Conservation (phyloP, 2,329 filamentous ascomycete genomes). For the Penicillium sclerotiorum region DNA sequence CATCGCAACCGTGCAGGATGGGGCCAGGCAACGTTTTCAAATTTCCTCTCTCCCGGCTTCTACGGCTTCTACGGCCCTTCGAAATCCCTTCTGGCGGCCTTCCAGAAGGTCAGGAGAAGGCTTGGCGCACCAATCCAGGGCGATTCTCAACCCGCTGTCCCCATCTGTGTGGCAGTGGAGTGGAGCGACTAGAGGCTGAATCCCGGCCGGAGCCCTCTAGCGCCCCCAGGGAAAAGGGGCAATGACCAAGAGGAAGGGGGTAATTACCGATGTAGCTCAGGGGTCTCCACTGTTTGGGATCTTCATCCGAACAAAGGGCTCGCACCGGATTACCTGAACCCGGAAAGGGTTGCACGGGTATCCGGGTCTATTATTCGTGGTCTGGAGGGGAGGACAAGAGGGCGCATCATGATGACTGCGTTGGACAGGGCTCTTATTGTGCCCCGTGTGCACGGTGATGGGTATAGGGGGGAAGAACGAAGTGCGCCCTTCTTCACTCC, state of each 20-base stretch:
- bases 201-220: conserved; percentile 17
- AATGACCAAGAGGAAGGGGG: conserved; percentile 10
- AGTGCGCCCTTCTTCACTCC: too few species aligned
- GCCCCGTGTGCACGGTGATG: conserved; percentile 13
- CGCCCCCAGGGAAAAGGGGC: conserved; percentile 18
- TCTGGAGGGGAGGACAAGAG: background rate
- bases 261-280: conserved; percentile 22
- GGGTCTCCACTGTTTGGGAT: conserved; percentile 16
- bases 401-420: background rate
- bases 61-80: conserved; percentile 20
- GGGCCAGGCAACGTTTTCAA: conserved; percentile 14
- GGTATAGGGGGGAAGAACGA: too few species aligned
- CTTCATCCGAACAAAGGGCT: conserved; percentile 1
- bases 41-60: conserved; percentile 4
- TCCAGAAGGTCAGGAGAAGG: conserved; percentile 30
- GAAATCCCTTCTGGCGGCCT: conserved; percentile 27
- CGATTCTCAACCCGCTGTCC: conserved; percentile 15
- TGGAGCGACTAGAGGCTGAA: conserved; percentile 23
- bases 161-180: conserved; percentile 21
- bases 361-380: background rate
- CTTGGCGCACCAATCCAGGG: conserved; percentile 23
- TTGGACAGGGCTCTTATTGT: conserved; percentile 16
- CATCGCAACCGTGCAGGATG: conserved; percentile 19
- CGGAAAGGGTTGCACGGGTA: conserved; percentile 9
- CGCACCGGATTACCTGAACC: background rate